A percentile compares a stretch with the other conserved stretches of the same genome.
Evolutionary conservation across 1,284 basidiomycete species (phyloP).

Genomic region (Dichomitus squalens): DNA sequence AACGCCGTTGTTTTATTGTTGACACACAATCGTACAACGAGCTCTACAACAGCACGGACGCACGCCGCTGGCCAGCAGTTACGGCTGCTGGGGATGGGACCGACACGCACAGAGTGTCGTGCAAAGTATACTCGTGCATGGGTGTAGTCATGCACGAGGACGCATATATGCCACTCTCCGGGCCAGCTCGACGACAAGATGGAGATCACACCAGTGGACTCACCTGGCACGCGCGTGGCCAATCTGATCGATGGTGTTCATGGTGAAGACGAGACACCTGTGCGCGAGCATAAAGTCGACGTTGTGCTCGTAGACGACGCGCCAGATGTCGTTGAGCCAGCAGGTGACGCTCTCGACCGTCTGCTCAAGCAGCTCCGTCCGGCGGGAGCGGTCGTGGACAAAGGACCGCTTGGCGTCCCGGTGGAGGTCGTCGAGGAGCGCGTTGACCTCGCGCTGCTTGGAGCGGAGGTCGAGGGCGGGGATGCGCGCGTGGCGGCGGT

Average conservation of each 20-base stretch:
- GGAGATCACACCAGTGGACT: no score
- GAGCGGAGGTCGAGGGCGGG: constrained; percentile 52
- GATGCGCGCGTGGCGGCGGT: constrained; percentile 40
- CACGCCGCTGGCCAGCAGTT: no score
- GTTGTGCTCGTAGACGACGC: constrained; percentile 55
- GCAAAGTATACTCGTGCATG: no score
- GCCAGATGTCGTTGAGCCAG: constrained; percentile 67
- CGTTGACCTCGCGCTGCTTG: constrained; percentile 54
- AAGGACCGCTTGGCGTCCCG: constrained; percentile 54
- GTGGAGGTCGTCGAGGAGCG: constrained; percentile 50
- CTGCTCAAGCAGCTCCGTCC: constrained; percentile 56
- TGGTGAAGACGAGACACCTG: constrained; percentile 52
- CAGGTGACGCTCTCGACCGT: constrained; percentile 51
- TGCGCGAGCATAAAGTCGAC: constrained; percentile 56
- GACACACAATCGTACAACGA: no score
- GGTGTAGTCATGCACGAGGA: no score
- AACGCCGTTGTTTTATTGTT: no score
- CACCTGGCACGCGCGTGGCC: constrained; percentile 47
- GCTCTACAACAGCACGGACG: no score
- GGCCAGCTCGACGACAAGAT: not conserved
- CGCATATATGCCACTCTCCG: no score
- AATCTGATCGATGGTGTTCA: constrained; percentile 48
- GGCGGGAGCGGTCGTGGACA: constrained; percentile 51
- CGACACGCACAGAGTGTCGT: no score
- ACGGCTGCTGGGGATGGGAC: no score